Evolutionary conservation across 371 early-diverging fungal genomes (phyloP), one percentile per base, ranked within the genome.

Genomic region (Dentiscutata heterogama): DNA sequence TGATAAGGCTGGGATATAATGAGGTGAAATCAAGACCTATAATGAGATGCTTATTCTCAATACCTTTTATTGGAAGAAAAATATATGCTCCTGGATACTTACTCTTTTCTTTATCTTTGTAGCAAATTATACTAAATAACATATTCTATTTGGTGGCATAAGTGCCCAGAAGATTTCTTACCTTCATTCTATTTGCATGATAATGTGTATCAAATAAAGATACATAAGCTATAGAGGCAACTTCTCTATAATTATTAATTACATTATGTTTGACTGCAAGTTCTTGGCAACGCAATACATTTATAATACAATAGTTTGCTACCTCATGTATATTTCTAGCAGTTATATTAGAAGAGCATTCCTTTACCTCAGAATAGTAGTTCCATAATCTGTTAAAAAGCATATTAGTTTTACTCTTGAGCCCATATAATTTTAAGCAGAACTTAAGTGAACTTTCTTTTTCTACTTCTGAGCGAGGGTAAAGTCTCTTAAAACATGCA

Each of bases 21-120:
- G 78, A 64, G 8, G 65, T 65, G 64, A 78, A 78, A 61, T 78
- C 50, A 3, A 78, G 51, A 1, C 65, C 65, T 1, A 27, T 78
- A 64, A 78, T 50, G 14, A 51, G 64, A 5, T 18, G 3, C 64
- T 42, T 78, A 1, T 5, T 78, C 27, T 64, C 65, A 11, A 78
- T 1, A 63, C 65, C 64, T 16, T 78, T 78, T 78, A n/a, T 64
- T 3, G 29, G 27, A 51, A 46, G 1, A 25, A 78, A 11, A 64
- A 78, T 29, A 64, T 64, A 64, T 22, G 72, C 72, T 56, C 35
- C 76, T 35, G 76, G 76, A 25, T 58, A 75, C n/a, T 53, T 75
- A 54, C 60, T 35, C 35, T 13, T 7, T 75, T 75, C 76, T 60
- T 60, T 22, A 54, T 60, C 27, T 75, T 75, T 27, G 31, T 20